phyloP scores from a whole-genome alignment of 116 monocot species.

The Dioscorea cayenensis region DNA sequence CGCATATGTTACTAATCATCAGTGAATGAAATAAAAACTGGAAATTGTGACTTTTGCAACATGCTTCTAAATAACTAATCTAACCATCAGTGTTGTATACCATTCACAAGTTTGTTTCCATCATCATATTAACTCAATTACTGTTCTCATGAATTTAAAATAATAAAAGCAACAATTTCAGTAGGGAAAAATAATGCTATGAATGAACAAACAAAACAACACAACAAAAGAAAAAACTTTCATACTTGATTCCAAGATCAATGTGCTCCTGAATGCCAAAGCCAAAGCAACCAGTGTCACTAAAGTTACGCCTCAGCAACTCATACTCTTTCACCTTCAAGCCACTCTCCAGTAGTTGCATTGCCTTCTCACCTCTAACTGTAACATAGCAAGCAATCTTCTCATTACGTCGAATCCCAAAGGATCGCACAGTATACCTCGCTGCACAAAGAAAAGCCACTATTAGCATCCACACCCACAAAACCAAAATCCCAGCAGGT shows the following conservation, averaged over 20 bases:
- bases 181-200: background rate
- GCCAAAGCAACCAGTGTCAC: conserved; percentile 75
- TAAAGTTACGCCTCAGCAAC: conserved; percentile 61
- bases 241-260: conserved; percentile 86
- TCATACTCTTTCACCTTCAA: conserved; percentile 72
- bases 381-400: conserved; percentile 78
- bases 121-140: background rate
- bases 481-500: background rate
- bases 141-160: background rate
- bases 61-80: too few relatives aligned
- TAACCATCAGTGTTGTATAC: too few relatives aligned
- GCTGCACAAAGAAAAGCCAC: conserved; percentile 17
- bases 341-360: conserved; percentile 72
- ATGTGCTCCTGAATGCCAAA: conserved; percentile 84
- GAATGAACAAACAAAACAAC: background rate
- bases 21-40: background rate
- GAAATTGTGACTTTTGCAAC: background rate
- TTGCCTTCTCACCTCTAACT: conserved; percentile 70
- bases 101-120: too few relatives aligned
- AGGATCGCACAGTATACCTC: conserved; percentile 64
- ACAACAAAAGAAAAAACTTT: background rate
- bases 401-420: conserved; percentile 72
- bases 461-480: background rate
- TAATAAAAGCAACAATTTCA: background rate
- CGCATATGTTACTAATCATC: background rate